Evolutionary conservation across 768 basidiomycete species (phyloP).

Genomic region (Strobilomyces confusus): DNA sequence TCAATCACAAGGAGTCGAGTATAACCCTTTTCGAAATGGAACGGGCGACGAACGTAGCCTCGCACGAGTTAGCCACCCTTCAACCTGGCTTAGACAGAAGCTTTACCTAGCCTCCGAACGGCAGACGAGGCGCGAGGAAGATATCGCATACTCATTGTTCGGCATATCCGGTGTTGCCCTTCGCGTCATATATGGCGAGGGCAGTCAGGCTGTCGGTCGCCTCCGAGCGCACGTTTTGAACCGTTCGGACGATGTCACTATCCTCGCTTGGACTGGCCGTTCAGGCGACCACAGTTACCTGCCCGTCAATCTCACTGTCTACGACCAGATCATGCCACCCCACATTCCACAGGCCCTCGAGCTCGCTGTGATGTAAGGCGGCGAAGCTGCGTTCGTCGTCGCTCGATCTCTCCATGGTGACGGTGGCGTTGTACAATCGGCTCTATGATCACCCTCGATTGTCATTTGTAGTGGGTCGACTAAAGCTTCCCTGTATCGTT

Average conservation of each 20-base stretch:
- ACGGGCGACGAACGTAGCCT: neutral
- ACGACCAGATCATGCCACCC: neutral
- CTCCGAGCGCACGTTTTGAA: neutral
- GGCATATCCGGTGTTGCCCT: neutral
- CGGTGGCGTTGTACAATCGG: neutral
- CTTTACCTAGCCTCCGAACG: neutral
- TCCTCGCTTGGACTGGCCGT: neutral
- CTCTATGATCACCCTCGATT: neutral
- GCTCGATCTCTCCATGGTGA: neutral
- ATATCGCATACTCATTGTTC: neutral
- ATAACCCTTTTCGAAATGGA: neutral
- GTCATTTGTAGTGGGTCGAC: neutral
- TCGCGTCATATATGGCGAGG: neutral
- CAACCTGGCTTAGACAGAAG: neutral
- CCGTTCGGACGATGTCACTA: neutral
- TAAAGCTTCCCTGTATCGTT: neutral
- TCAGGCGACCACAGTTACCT: neutral
- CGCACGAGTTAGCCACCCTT: neutral
- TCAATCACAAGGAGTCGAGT: neutral
- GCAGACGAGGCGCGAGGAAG: neutral
- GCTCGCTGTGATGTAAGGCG: neutral
- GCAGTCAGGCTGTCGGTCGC: neutral
- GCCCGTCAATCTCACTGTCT: neutral
- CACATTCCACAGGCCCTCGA: neutral
- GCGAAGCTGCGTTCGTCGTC: neutral